Evolutionary conservation across 1,139 yeast species (phyloP), one percentile per base, ranked within the genome.

Genomic region (Lodderomyces pseudojiufengensis): DNA sequence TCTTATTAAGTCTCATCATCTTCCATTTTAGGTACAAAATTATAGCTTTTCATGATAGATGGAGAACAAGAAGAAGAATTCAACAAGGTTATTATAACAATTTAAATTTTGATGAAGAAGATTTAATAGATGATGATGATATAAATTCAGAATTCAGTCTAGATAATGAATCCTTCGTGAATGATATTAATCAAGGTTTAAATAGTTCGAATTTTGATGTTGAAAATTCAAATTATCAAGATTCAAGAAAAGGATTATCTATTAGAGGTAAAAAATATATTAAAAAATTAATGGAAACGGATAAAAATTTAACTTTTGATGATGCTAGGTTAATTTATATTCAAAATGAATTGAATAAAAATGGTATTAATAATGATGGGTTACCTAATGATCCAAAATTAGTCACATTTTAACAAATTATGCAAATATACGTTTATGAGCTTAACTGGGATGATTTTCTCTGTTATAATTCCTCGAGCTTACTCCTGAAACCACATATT

Each of bases 121-220:
- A 20, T 20, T n/a, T n/a, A n/a, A 18, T 18, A 18, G 7, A 7
- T 18, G 20, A 18, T 5, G 24, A 22, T 22, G n/a, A 22, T 5
- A 9, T 5, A 9, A 18, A 24, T 22, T 18, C 20, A 5, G 20
- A 18, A 7, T 18, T 18, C 7, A 18, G 7, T 18, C 7, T 18
- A 7, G 20, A 18, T 7, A 18, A 18, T 7, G 33, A 24, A 3
- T 63, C 80, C 1, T 84, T 84, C 52, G 61, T 63, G 29, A 66
- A 66, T 10, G 95, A 85, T 53, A 50, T 78, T 16, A 85, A 78
- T 35, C 63, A 65, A n/a, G 95, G 95, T 0, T 59, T 85, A 26
- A 63, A 69, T 27, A 84, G 94, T 12, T 63, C 59, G 28, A 73
- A 63, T 26, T 85, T 85, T 50, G 76, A 81, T 52, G 47, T 62